A percentile compares a stretch with the other conserved stretches of the same genome.
Conservation (phyloP, 331 rosid species). For the Telfairia occidentalis region DNA sequence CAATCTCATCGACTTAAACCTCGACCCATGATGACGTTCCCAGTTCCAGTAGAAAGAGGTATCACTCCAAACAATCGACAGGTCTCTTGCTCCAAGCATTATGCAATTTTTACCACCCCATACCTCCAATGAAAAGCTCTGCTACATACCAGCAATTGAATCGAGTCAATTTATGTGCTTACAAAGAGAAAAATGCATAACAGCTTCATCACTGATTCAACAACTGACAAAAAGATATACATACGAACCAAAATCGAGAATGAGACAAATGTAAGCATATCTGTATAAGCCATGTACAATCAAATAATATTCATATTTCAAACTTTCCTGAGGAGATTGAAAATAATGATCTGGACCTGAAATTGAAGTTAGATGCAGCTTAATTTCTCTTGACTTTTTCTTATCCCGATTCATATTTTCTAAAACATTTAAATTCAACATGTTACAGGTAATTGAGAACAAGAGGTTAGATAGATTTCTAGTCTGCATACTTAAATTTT, state of each 20-base stretch:
- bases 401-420: no score
- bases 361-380: not conserved
- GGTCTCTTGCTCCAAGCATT: conserved; percentile 9
- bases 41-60: not conserved
- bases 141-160: not conserved
- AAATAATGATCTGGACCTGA: not conserved
- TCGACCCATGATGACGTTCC: not conserved
- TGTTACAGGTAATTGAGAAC: no score
- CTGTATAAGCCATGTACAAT: not conserved
- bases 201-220: not conserved
- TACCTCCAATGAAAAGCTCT: conserved; percentile 11
- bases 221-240: not conserved
- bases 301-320: not conserved
- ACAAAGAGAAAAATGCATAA: not conserved
- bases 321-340: not conserved
- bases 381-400: no score
- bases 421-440: no score
- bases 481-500: no score
- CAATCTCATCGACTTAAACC: not conserved
- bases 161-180: not conserved
- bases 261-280: not conserved
- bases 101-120: conserved; percentile 9
- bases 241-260: not conserved
- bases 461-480: no score
- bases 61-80: not conserved